These are phyloP conservation scores for Tolypocladium nubicola DNA, from an alignment of 2,329 filamentous ascomycete genomes.

Conservation along the genomic window DNA sequence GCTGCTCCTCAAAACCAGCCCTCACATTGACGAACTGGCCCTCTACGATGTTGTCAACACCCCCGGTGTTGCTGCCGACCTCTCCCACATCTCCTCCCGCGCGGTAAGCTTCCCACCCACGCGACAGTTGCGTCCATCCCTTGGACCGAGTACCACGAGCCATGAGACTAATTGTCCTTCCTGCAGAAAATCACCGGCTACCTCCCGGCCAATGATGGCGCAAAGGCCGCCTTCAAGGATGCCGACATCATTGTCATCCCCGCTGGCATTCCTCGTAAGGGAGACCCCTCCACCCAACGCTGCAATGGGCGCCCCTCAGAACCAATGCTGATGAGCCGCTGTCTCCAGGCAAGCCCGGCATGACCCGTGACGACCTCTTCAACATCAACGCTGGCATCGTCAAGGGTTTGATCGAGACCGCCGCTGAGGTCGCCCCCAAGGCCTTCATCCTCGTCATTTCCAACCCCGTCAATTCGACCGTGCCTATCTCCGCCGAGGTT, in stretches of 20 bases:
- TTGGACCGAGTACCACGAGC: background rate
- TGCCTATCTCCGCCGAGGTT: slow-evolving; percentile 93
- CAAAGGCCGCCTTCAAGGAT: slow-evolving; percentile 81
- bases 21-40: slow-evolving; percentile 81
- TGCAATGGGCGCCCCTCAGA: background rate
- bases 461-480: slow-evolving; percentile 98
- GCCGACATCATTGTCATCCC: slow-evolving; percentile 96
- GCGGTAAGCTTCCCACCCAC: slow-evolving; percentile 43
- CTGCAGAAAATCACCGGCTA: slow-evolving; percentile 73
- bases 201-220: slow-evolving; percentile 75
- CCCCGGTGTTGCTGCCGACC: slow-evolving; percentile 87
- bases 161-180: background rate
- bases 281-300: background rate
- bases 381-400: slow-evolving; percentile 99
- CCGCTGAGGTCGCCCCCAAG: slow-evolving; percentile 82
- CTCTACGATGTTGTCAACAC: slow-evolving; percentile 99
- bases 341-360: slow-evolving; percentile 81
- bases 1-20: slow-evolving; percentile 85
- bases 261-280: slow-evolving; percentile 89
- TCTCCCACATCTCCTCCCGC: slow-evolving; percentile 91
- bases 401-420: slow-evolving; percentile 79
- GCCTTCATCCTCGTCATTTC: slow-evolving; percentile 95
- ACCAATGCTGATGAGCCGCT: background rate
- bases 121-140: slow-evolving; percentile 2
- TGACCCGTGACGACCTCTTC: slow-evolving; percentile 99